Base-by-base conservation (phyloP, 192 early-diverging fungal species). In the Gorgonomyces haynaldii region DNA sequence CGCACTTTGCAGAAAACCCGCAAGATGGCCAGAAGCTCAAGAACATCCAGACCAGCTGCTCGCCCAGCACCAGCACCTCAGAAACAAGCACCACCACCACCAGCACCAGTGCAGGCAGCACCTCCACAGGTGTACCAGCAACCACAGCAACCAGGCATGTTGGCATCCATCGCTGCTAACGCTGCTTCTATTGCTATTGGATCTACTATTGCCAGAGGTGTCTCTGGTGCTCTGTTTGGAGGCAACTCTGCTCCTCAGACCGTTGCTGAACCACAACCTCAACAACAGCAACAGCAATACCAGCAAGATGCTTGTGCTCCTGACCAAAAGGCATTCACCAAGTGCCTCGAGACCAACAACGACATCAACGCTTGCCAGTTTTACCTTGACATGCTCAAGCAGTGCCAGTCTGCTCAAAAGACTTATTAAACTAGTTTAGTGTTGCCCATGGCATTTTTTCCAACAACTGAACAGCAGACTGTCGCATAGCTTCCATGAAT, bases 381-480 rank as follows among this genome's bases (percentile, higher is more conserved):
- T 75, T 89, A 89, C 64, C 64, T 91, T 29, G 89, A 96, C 54
- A 73, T 81, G 66, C 78, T 96, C 45, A 91, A 91, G 78, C 70
- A 82, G 42, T 96, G 90, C 73, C 88, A 86, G 56, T 30, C 61
- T 51, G 45, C 24, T 34, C 32, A 34, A 34, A 34, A 34, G 10
- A 34, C 10, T 0, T 15, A 34, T n/a, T n/a, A n/a, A n/a, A n/a
- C n/a, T n/a, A n/a, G n/a, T n/a, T n/a, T n/a, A n/a, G n/a, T n/a
- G n/a, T n/a, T n/a, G n/a, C n/a, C n/a, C n/a, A n/a, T n/a, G n/a
- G n/a, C n/a, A n/a, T n/a, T n/a, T n/a, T n/a, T n/a, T n/a, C n/a
- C n/a, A n/a, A n/a, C n/a, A n/a, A n/a, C n/a, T n/a, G n/a, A n/a
- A n/a, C n/a, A n/a, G n/a, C n/a, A n/a, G n/a, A n/a, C n/a, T n/a